Evolutionary conservation across 495 filamentous ascomycete species (phyloP), one percentile per base, ranked within the genome.

Genomic region (Chaetomidium leptoderma): DNA sequence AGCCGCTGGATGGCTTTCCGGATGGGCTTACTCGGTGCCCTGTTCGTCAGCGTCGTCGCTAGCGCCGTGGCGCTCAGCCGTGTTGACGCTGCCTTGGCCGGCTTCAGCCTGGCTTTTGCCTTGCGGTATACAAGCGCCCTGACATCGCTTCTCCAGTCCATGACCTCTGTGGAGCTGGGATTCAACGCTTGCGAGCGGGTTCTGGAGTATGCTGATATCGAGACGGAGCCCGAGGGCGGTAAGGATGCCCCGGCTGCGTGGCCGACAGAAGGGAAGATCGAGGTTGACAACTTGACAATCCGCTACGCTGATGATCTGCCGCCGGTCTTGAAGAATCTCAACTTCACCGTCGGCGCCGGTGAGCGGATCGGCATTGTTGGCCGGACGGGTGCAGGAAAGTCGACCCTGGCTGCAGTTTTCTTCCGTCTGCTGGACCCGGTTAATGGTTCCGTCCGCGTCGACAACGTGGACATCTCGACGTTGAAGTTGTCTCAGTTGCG

Each of bases 71-170:
- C 84, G 11, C 57, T 80, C 4, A 72, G 74, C 0, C 70, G 69
- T 14, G 80, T 88, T 42, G 79, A 83, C 23, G 84, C 87, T 2
- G 76, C 84, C 2, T 66, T 88, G 5, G 87, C 85, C 27, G 87
- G 87, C 3, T 67, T 72, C 57, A 62, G 60, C 33, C 16, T 74
- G 30, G 76, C 73, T 46, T 84, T 84, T 63, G 77, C 81, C 0
- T 52, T 83, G 47, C 76, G 81, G 39, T 83, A 82, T 61, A 82
- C 80, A 49, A 67, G 59, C 14, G 75, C 78, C 0, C 70, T 83
- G 26, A 70, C 72, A 0, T 72, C 72, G 46, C 68, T 76, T 1
- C 69, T 85, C 4, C 73, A 78, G n/a, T 68, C 72, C 39, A 76
- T 82, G 55, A 74, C 82, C 0, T 76, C 76, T 48, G 66, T 82